phyloP scores from a whole-genome alignment of 441 rosid species.

The Erodium texanum region DNA sequence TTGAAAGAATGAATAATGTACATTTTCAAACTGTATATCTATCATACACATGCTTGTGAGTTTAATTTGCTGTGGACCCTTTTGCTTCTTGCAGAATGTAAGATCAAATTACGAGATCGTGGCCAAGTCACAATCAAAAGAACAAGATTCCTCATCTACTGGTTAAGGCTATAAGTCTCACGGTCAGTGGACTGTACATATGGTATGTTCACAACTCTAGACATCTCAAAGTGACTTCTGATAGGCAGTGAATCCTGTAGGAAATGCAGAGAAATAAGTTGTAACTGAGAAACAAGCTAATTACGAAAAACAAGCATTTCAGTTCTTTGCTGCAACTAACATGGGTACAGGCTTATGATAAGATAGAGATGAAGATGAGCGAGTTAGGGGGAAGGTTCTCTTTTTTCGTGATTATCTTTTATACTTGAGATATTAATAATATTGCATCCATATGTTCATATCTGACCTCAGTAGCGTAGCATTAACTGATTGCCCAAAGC shows the following conservation, averaged over 20 bases:
- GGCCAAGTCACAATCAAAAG: slow-evolving; percentile 24
- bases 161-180: slow-evolving; percentile 4
- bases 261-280: background rate
- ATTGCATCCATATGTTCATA: too few relatives aligned
- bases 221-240: background rate
- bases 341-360: too few relatives aligned
- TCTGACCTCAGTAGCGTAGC: too few relatives aligned
- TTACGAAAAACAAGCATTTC: background rate
- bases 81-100: slow-evolving; percentile 45
- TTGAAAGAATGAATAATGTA: too few relatives aligned
- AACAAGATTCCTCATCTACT: slow-evolving; percentile 15
- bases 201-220: background rate
- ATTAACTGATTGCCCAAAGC: too few relatives aligned
- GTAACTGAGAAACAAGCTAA: background rate
- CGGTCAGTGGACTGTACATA: background rate
- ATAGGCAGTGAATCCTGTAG: background rate
- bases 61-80: background rate
- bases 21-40: background rate
- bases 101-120: slow-evolving; percentile 42
- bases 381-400: too few relatives aligned
- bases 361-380: too few relatives aligned
- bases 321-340: too few relatives aligned
- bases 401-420: too few relatives aligned
- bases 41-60: slow-evolving; percentile 4
- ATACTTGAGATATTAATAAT: too few relatives aligned